Evolutionary conservation across 106 monocot genomes (phyloP).

Genomic region (Dioscorea alata): DNA sequence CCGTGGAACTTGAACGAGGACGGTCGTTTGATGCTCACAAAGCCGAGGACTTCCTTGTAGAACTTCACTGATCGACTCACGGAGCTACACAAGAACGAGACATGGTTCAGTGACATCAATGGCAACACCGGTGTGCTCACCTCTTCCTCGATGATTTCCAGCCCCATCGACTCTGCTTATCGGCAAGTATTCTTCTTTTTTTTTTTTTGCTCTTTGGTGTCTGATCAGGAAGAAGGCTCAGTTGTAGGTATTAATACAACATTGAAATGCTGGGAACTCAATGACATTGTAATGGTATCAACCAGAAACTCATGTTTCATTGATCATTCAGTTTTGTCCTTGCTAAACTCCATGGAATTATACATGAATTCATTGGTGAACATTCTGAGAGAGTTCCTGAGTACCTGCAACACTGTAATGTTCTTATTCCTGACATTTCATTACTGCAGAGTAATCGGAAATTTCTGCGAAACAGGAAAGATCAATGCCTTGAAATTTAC

Average conservation of each 20-base stretch:
- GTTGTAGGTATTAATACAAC: neutral
- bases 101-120: conserved; percentile 47
- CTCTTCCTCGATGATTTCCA: conserved; percentile 34
- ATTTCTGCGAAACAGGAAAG: no score
- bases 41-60: conserved; percentile 61
- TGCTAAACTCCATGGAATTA: no score
- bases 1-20: conserved; percentile 67
- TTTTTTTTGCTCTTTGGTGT: neutral
- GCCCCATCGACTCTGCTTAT: conserved; percentile 15
- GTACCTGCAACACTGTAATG: no score
- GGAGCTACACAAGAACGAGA: conserved; percentile 54
- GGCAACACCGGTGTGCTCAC: conserved; percentile 19
- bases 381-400: no score
- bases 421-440: no score
- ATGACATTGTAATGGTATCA: neutral
- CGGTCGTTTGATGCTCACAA: conserved; percentile 47
- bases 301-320: neutral
- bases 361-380: no score
- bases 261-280: neutral
- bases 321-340: no score
- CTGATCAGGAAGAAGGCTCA: no score
- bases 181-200: neutral
- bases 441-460: no score
- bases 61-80: conserved; percentile 46
- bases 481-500: no score